These are phyloP conservation scores for Ocimum tenuiflorum DNA, from an alignment of 257 asterid species.

Conservation along the genomic window DNA sequence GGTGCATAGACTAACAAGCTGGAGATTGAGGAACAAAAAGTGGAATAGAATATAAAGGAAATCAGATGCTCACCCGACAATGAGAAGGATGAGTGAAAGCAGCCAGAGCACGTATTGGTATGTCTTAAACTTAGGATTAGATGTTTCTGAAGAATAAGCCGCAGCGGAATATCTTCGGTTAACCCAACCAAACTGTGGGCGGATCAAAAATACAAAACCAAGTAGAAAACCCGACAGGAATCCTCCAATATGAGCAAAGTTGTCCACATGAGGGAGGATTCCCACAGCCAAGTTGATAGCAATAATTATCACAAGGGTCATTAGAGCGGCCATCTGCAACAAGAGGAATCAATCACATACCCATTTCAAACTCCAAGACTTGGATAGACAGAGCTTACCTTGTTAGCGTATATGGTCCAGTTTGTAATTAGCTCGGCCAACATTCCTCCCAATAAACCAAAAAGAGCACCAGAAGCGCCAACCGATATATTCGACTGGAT, in stretches of 20 bases:
- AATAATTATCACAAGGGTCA: slow-evolving; percentile 60
- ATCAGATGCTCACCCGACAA: slow-evolving; percentile 52
- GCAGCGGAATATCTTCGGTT: slow-evolving; percentile 45
- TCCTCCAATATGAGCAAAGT: slow-evolving; percentile 87
- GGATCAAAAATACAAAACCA: slow-evolving; percentile 69
- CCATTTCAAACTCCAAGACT: background rate
- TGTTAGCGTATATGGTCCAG: slow-evolving; percentile 78
- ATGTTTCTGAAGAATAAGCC: slow-evolving; percentile 31
- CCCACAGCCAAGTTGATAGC: slow-evolving; percentile 72
- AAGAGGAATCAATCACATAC: background rate
- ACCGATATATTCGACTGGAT: slow-evolving; percentile 75
- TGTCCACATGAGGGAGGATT: slow-evolving; percentile 81
- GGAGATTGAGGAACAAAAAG: background rate
- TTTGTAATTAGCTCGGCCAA: slow-evolving; percentile 77
- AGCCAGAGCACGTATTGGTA: slow-evolving; percentile 66
- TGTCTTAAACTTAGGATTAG: slow-evolving; percentile 46
- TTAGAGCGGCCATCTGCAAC: slow-evolving; percentile 51
- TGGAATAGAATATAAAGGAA: background rate
- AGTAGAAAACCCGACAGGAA: slow-evolving; percentile 71
- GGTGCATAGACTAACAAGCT: background rate
- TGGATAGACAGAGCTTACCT: slow-evolving; percentile 48
- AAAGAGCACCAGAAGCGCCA: slow-evolving; percentile 93
- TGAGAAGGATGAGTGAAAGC: slow-evolving; percentile 51
- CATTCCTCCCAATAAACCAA: slow-evolving; percentile 85
- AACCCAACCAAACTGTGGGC: slow-evolving; percentile 85